A percentile compares a stretch with the other conserved stretches of the same genome.
Evolutionary conservation across 805 yeast species (phyloP).

Genomic region (Candida adriatica): DNA sequence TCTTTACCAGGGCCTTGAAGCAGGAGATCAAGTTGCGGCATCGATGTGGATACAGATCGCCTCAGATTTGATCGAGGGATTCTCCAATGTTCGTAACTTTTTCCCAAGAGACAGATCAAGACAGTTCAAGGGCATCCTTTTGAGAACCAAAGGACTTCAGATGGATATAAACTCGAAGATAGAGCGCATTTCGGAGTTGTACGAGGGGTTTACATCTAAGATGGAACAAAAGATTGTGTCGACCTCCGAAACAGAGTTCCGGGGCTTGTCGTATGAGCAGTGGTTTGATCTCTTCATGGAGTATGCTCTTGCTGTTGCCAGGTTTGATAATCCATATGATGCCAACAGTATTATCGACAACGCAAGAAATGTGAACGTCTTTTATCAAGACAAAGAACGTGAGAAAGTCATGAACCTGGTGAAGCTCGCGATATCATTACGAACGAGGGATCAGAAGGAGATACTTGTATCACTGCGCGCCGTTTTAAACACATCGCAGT

Average conservation of each 20-base stretch:
- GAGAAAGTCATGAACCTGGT: constrained; percentile 58
- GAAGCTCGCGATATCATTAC: constrained; percentile 51
- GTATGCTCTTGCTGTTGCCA: constrained; percentile 61
- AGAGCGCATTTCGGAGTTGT: constrained; percentile 57
- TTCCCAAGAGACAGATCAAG: constrained; percentile 72
- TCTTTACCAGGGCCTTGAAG: constrained; percentile 40
- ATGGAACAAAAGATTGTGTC: constrained; percentile 35
- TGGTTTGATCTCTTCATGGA: constrained; percentile 88
- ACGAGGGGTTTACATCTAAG: constrained; percentile 44
- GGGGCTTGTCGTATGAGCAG: constrained; percentile 68
- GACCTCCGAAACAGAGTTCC: constrained; percentile 51
- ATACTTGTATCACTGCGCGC: constrained; percentile 55
- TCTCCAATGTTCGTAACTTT: constrained; percentile 69
- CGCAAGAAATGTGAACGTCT: constrained; percentile 74
- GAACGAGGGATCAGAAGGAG: constrained; percentile 43
- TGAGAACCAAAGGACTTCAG: constrained; percentile 52
- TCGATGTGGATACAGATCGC: constrained; percentile 81
- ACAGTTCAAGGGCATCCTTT: constrained; percentile 59
- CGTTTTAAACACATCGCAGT: constrained; percentile 64
- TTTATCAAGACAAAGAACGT: constrained; percentile 55
- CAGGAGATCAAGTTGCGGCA: constrained; percentile 53
- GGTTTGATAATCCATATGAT: constrained; percentile 49
- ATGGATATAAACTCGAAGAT: constrained; percentile 69
- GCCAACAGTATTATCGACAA: constrained; percentile 66
- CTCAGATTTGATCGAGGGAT: constrained; percentile 75